A percentile compares a stretch with the other conserved stretches of the same genome.
These are phyloP conservation scores for Pisolithus marmoratus DNA, from an alignment of 768 basidiomycete species.

Conservation along the genomic window DNA sequence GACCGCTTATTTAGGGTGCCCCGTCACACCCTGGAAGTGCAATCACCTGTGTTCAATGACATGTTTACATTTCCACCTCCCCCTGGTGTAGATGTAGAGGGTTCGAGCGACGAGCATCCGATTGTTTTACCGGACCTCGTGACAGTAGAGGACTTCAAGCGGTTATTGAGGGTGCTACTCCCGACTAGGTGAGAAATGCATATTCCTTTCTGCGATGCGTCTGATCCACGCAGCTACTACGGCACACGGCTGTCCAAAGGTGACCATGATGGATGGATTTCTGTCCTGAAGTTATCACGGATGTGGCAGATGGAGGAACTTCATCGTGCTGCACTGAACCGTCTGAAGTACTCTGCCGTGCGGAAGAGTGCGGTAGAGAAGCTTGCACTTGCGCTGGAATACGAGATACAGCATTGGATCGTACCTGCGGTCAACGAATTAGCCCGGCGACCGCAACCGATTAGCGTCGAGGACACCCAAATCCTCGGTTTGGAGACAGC, in stretches of 20 bases:
- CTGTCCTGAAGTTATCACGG: conserved; percentile 32
- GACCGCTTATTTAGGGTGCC: conserved; percentile 24
- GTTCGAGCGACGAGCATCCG: conserved; percentile 15
- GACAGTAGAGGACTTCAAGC: conserved; percentile 19
- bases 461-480: conserved; percentile 9
- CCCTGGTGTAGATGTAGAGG: background rate
- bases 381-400: conserved; percentile 25
- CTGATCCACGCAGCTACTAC: background rate
- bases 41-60: conserved; percentile 20
- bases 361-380: conserved; percentile 16
- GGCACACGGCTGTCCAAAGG: background rate
- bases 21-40: conserved; percentile 13
- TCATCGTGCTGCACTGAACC: conserved; percentile 23
- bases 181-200: conserved; percentile 3
- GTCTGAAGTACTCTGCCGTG: conserved; percentile 14
- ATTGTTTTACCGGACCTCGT: conserved; percentile 16
- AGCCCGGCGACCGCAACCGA: conserved; percentile 12
- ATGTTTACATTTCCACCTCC: conserved; percentile 18
- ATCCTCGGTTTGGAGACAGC: conserved; percentile 11
- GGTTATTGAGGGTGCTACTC: conserved; percentile 20
- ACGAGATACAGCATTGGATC: conserved; percentile 31
- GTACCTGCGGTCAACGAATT: conserved; percentile 21
- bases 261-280: conserved; percentile 29
- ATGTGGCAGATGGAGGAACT: conserved; percentile 33
- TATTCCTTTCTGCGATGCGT: background rate